Base-by-base conservation (phyloP, 805 yeast species). In the Candida anglica region DNA sequence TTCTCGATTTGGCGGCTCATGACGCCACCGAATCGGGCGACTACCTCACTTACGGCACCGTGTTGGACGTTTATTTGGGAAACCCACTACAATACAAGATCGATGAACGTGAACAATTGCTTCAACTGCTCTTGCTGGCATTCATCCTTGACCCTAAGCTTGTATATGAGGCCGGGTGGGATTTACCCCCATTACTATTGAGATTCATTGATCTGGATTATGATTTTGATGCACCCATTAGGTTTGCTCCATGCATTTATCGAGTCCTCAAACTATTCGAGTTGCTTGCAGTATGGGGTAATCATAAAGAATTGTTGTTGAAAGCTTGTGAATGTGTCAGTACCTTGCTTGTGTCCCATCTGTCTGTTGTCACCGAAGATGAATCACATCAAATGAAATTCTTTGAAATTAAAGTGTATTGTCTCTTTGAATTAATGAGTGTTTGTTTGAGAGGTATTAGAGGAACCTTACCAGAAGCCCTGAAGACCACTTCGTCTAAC, bases 131-230 rank as follows among this genome's bases (percentile, higher is more conserved):
- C 10, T 44, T 57, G 8, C 10, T 9, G 23, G 23, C 23, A 9
- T 62, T 58, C 0, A 60, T 77, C 0, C 55, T 86, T 20, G 27
- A 34, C 3, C 56, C 50, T 0, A 54, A 82, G 50, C 56, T 86
- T 19, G 64, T 79, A 0, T 66, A 71, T 28, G 83, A 81, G 44
- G 77, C 88, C 40, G 95, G 95, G 2, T 89, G 97, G 97, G 97
- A 89, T 55, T 52, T 89, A n/a, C 96, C 96, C 1, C 71, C 70
- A 20, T 58, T 85, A 32, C 44, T 89, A 5, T 48, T 86, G 28
- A 66, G 67, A 7, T 84, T 71, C 52, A 52, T 81, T 47, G 77
- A 63, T 40, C 60, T 50, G 37, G 60, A 46, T 40, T 51, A 37
- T 30, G 45, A 58, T 31, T 48, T 59, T 30, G 18, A 40, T 3